These are phyloP conservation scores for Yarrowia keelungensis DNA, from an alignment of 805 yeast species.

Conservation along the genomic window DNA sequence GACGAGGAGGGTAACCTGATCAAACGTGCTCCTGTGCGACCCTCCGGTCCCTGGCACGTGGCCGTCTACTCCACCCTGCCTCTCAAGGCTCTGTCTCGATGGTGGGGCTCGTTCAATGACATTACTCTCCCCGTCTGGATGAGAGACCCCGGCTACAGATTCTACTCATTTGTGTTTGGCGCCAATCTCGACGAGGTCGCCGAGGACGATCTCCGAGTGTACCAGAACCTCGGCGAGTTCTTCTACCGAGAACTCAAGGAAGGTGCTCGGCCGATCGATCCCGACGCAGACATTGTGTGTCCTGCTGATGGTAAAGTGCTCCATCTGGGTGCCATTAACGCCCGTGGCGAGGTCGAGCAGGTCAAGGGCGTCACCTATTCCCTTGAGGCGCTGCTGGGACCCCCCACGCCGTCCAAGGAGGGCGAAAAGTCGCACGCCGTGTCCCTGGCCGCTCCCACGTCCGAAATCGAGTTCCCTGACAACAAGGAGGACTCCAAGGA, in stretches of 20 bases:
- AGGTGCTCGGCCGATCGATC: conserved; percentile 77
- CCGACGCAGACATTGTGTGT: conserved; percentile 70
- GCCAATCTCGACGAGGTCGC: conserved; percentile 88
- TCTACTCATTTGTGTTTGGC: conserved; percentile 82
- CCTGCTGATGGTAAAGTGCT: conserved; percentile 95
- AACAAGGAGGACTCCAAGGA: conserved; percentile 59
- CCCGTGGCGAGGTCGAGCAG: conserved; percentile 84
- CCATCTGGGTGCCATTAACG: conserved; percentile 77
- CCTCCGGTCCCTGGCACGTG: conserved; percentile 77
- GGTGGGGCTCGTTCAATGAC: conserved; percentile 93
- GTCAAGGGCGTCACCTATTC: conserved; percentile 96
- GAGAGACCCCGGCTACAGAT: conserved; percentile 77
- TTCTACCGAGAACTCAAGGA: conserved; percentile 83
- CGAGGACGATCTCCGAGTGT: conserved; percentile 77
- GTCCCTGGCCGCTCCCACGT: conserved; percentile 41
- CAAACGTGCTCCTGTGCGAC: conserved; percentile 34
- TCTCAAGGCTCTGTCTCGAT: conserved; percentile 83
- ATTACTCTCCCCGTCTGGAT: conserved; percentile 87
- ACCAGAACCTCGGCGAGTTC: conserved; percentile 84
- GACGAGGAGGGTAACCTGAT: conserved; percentile 39
- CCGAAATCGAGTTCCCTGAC: conserved; percentile 42
- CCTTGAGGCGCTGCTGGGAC: conserved; percentile 83
- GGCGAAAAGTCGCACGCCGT: conserved; percentile 13
- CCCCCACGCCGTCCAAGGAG: conserved; percentile 39
- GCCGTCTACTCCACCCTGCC: conserved; percentile 91